Conservation (phyloP, 2,329 filamentous ascomycete species). For the Periconia sp. region DNA sequence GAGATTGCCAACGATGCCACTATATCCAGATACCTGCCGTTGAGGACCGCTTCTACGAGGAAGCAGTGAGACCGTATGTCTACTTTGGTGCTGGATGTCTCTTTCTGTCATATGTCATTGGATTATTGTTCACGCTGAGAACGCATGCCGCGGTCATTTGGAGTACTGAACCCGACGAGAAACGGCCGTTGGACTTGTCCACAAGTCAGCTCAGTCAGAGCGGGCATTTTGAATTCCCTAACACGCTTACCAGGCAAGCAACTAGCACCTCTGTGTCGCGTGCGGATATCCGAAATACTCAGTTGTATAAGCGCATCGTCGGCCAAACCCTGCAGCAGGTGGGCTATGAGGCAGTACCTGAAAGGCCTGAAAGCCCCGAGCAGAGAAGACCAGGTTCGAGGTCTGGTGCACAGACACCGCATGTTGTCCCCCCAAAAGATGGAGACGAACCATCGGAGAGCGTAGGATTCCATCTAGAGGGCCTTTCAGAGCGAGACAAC, state of each 20-base stretch:
- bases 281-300: constrained; percentile 79
- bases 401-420: constrained; percentile 36
- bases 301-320: constrained; percentile 90
- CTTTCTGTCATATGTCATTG: constrained; percentile 92
- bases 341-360: too few relatives aligned
- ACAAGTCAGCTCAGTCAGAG: constrained; percentile 41
- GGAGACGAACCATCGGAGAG: constrained; percentile 46
- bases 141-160: constrained; percentile 98
- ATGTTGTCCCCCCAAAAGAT: constrained; percentile 45
- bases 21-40: constrained; percentile 87
- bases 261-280: constrained; percentile 37
- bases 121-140: constrained; percentile 91
- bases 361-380: constrained; percentile 55
- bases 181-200: constrained; percentile 50
- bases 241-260: constrained; percentile 35
- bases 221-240: constrained; percentile 35
- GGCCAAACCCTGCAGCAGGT: constrained; percentile 88
- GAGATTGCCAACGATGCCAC: constrained; percentile 91
- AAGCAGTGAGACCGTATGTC: constrained; percentile 92
- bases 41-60: constrained; percentile 84
- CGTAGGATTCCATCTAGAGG: constrained; percentile 60
- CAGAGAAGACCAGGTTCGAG: constrained; percentile 33
- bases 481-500: constrained; percentile 83
- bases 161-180: constrained; percentile 73
- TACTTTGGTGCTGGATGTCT: constrained; percentile 85